A percentile compares a stretch with the other conserved stretches of the same genome.
These are phyloP conservation scores for Arthroderma sp. DNA, from an alignment of 2,329 filamentous ascomycete species.

Conservation along the genomic window DNA sequence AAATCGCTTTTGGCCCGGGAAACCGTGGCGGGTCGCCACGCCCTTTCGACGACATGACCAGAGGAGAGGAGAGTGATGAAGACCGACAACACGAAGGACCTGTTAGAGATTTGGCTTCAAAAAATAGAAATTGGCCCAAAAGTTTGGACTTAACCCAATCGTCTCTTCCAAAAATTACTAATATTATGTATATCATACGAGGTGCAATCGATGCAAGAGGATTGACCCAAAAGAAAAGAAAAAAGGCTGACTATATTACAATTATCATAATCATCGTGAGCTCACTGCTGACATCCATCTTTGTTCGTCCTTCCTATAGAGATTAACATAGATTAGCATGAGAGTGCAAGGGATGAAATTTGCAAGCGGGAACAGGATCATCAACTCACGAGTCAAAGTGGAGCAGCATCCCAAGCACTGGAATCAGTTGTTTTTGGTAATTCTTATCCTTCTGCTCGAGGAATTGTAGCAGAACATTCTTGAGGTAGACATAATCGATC, in stretches of 20 bases:
- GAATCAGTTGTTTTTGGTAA: constrained; percentile 54
- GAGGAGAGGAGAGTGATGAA: too few relatives aligned
- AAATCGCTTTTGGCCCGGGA: not conserved
- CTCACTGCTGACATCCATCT: constrained; percentile 71
- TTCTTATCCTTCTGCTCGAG: constrained; percentile 55
- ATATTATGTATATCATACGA: not conserved
- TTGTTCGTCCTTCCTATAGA: constrained; percentile 57
- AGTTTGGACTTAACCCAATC: too few relatives aligned
- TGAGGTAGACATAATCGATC: constrained; percentile 51
- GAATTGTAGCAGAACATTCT: constrained; percentile 54
- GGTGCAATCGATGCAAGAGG: not conserved
- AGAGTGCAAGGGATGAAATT: not conserved
- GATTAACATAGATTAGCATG: constrained; percentile 10
- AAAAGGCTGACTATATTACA: not conserved
- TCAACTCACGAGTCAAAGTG: constrained; percentile 48
- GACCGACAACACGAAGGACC: not conserved
- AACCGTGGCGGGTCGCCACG: not conserved
- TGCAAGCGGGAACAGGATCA: not conserved
- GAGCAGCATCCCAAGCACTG: constrained; percentile 51
- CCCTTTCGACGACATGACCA: not conserved
- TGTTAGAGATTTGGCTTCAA: too few relatives aligned
- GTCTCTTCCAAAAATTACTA: too few relatives aligned
- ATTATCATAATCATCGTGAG: constrained; percentile 25
- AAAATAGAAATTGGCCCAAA: too few relatives aligned
- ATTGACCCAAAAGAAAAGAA: not conserved